Conservation (phyloP, 352 stramenopile species). For the Phytopythium litorale region DNA sequence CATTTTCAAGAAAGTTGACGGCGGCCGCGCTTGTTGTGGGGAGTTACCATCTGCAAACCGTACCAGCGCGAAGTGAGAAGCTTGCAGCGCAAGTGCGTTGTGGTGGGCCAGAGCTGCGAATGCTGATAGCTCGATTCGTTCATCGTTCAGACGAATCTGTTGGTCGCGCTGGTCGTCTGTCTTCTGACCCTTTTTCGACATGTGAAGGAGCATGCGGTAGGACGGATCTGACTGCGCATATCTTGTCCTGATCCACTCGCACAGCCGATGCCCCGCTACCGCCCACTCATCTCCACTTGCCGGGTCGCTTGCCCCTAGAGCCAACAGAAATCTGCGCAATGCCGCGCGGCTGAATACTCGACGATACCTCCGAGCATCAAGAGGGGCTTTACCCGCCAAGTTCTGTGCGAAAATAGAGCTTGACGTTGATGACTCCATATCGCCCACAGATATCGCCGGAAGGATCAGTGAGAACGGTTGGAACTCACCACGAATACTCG, state of each 20-base stretch:
- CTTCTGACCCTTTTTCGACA: conserved; percentile 22
- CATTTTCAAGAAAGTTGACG: conserved; percentile 21
- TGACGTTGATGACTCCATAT: background rate
- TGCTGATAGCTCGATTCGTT: conserved; percentile 39
- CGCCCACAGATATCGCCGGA: conserved; percentile 10
- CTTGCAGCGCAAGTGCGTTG: conserved; percentile 21
- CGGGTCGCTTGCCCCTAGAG: conserved; percentile 4
- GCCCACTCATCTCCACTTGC: background rate
- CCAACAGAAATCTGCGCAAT: conserved; percentile 17
- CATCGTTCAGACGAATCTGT: conserved; percentile 23
- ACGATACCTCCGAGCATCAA: conserved; percentile 14
- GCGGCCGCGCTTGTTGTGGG: conserved; percentile 12
- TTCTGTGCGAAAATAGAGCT: background rate
- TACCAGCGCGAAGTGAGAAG: conserved; percentile 26
- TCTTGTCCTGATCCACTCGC: conserved; percentile 45
- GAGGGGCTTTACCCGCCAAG: background rate
- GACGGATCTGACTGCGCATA: conserved; percentile 47
- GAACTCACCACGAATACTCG: conserved; percentile 4
- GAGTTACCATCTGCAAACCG: background rate
- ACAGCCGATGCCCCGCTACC: conserved; percentile 21
- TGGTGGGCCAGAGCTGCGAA: conserved; percentile 67
- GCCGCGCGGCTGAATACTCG: conserved; percentile 18
- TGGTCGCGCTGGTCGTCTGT: conserved; percentile 13
- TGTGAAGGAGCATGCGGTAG: conserved; percentile 68
- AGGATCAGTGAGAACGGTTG: conserved; percentile 35